Base-by-base conservation (phyloP, 352 stramenopile species). In the Phytopythium mirpurense region DNA sequence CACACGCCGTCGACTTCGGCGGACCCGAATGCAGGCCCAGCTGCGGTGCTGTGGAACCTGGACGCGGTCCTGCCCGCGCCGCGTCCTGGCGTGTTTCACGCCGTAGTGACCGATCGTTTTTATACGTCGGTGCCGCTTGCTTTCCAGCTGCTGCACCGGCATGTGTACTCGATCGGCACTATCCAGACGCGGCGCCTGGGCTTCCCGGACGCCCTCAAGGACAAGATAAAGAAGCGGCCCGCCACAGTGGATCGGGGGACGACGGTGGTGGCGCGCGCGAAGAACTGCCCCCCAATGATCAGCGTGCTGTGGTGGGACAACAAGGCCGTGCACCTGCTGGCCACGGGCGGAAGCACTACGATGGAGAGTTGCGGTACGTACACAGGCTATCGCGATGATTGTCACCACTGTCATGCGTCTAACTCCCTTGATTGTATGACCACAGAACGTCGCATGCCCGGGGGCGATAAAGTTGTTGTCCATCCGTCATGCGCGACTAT, bases 111-210 rank as follows among this genome's bases (percentile, higher is more conserved):
- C 1, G 49, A 67, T 44, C 26, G 54, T 0, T 62, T 66, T 15
- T 66, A 66, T 31, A 59, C 49, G 5, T 62, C 59, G 1, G 23
- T 59, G 31, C 50, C 62, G 32, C 49, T 67, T 2, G 38, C 60
- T 0, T 9, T 62, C 2, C 54, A 57, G 43, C 29, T 59, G 5
- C 59, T 62, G 6, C n/a, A 16, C 12, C 53, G 54, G 12, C 54
- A 59, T 27, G 31, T 66, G 0, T 66, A 57, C 53, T 37, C 21
- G 5, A 36, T 62, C 1, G 53, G 53, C 0, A 65, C 48, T 0
- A 57, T 60, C n/a, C 58, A 65, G 19, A 54, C 58, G 15, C 56
- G 45, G 19, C 53, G 54, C 8, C 44, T 37, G 23, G 58, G 52
- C 0, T 57, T 57, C 19, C 24, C 32, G 40, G 1, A 37, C 46